Conservation (phyloP, 192 early-diverging fungal species). For the Funneliformis geosporum region DNA sequence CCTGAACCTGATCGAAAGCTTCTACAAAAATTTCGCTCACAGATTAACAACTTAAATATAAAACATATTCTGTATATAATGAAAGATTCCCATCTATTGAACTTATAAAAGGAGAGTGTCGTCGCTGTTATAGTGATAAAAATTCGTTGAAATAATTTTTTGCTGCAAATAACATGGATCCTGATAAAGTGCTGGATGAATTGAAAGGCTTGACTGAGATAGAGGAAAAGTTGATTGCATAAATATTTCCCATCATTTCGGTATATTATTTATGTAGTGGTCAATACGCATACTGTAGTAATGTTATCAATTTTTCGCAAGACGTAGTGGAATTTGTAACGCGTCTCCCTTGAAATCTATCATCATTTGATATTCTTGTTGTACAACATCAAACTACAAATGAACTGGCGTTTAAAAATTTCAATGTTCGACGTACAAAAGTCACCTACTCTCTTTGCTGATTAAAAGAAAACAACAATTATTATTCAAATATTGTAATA, state of each 20-base stretch:
- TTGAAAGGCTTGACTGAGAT: neutral
- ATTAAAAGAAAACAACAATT: neutral
- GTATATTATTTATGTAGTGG: neutral
- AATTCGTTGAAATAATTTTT: neutral
- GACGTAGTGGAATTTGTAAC: neutral
- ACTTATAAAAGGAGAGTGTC: no score
- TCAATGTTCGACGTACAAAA: neutral
- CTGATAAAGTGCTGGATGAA: neutral
- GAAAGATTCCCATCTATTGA: no score
- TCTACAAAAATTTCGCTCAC: no score
- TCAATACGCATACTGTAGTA: neutral
- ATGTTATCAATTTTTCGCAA: slow-evolving; percentile 9
- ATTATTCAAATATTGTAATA: neutral
- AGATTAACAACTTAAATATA: no score
- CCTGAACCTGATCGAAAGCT: no score
- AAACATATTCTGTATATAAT: no score
- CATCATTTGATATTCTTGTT: slow-evolving; percentile 6
- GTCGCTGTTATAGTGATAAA: no score
- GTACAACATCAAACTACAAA: no score
- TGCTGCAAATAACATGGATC: neutral
- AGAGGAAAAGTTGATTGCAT: slow-evolving; percentile 5
- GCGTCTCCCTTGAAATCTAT: neutral
- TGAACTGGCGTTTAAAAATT: slow-evolving; percentile 1
- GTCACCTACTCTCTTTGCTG: neutral
- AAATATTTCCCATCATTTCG: neutral